These are phyloP conservation scores for Kwoniella newhampshirensis DNA, from an alignment of 768 basidiomycete species.

Conservation along the genomic window DNA sequence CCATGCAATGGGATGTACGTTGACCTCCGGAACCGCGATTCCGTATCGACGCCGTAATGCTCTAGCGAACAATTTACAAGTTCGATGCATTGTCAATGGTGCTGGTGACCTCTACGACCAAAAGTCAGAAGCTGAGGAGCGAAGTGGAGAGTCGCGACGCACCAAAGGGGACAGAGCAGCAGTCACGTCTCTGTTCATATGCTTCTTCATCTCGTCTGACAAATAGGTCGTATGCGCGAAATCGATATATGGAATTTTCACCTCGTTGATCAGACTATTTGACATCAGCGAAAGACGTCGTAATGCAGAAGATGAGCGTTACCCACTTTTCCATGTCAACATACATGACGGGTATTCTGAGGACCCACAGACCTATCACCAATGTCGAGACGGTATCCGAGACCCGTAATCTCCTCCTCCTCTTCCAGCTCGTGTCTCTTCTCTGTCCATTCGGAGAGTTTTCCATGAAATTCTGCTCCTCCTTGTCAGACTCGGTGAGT, in stretches of 20 bases:
- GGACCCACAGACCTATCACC: constrained; percentile 72
- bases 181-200: constrained; percentile 70
- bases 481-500: constrained; percentile 9
- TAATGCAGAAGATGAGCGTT: not conserved
- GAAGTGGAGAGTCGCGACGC: too few relatives aligned
- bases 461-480: constrained; percentile 11
- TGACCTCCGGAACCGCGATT: constrained; percentile 69
- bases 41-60: constrained; percentile 61
- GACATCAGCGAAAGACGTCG: constrained; percentile 3
- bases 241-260: constrained; percentile 79
- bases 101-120: constrained; percentile 68
- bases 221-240: constrained; percentile 60
- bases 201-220: constrained; percentile 63
- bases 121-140: too few relatives aligned
- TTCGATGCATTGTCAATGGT: constrained; percentile 7
- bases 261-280: constrained; percentile 68
- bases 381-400: constrained; percentile 67
- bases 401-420: constrained; percentile 49
- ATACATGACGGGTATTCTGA: constrained; percentile 73
- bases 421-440: constrained; percentile 6
- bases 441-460: not conserved
- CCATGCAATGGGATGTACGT: constrained; percentile 76
- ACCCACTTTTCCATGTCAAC: constrained; percentile 71
- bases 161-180: constrained; percentile 72
- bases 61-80: constrained; percentile 62